phyloP scores from a whole-genome alignment of 31 red algal genomes.

The Asparagopsis taxiformis region DNA sequence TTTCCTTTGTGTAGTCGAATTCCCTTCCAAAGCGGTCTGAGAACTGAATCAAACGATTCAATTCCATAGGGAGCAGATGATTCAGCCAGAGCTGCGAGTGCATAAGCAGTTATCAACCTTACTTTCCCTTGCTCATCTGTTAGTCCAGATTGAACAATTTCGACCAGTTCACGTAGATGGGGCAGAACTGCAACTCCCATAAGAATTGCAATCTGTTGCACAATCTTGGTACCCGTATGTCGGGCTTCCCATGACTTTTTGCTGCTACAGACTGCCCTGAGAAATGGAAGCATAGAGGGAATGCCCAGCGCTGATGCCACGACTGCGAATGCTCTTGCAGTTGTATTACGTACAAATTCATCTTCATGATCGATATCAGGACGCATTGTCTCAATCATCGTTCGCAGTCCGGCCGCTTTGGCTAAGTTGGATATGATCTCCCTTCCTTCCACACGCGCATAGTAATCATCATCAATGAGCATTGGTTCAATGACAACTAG shows the following conservation, averaged over 20 bases:
- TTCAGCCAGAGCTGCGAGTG: conserved; percentile 81
- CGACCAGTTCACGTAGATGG: conserved; percentile 80
- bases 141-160: conserved; percentile 64
- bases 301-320: conserved; percentile 93
- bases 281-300: conserved; percentile 81
- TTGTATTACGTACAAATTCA: conserved; percentile 97
- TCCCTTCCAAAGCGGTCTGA: conserved; percentile 89
- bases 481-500: conserved; percentile 93
- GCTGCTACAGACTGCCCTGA: conserved; percentile 84
- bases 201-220: conserved; percentile 89
- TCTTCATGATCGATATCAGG: conserved; percentile 95
- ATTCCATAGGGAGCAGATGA: conserved; percentile 93
- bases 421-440: conserved; percentile 95
- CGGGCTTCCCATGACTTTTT: conserved; percentile 94
- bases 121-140: conserved; percentile 90
- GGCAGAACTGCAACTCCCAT: conserved; percentile 86
- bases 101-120: conserved; percentile 79
- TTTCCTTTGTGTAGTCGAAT: conserved; percentile 90
- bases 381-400: conserved; percentile 95
- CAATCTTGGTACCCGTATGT: conserved; percentile 89
- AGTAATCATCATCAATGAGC: conserved; percentile 95
- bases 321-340: conserved; percentile 91
- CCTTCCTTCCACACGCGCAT: conserved; percentile 88
- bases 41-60: conserved; percentile 93
- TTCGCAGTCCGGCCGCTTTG: conserved; percentile 79